phyloP scores from a whole-genome alignment of 768 basidiomycete species.

The Collybia sp. region DNA sequence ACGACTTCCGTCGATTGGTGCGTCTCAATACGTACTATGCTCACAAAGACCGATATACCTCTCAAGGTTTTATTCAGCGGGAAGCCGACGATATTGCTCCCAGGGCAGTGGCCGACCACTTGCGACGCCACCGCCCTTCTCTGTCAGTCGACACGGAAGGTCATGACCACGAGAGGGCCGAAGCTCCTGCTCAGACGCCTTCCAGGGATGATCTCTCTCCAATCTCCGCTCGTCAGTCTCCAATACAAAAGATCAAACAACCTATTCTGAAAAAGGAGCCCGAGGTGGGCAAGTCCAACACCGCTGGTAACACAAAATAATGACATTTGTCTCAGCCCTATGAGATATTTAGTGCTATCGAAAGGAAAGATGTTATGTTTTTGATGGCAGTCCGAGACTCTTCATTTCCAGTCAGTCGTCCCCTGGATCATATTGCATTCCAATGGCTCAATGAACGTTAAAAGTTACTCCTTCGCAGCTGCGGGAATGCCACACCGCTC shows the following conservation, averaged over 20 bases:
- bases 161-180: conserved; percentile 8
- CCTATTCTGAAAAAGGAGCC: too few species aligned
- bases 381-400: conserved; percentile 81
- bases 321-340: conserved; percentile 27
- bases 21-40: conserved; percentile 16
- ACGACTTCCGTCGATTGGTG: conserved; percentile 65
- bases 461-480: conserved; percentile 78
- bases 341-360: conserved; percentile 80
- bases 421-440: background rate
- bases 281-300: background rate
- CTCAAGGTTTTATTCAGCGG: conserved; percentile 61
- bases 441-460: background rate
- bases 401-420: conserved; percentile 64
- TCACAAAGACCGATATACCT: conserved; percentile 15
- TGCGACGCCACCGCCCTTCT: conserved; percentile 37
- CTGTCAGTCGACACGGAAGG: conserved; percentile 16
- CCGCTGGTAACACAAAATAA: conserved; percentile 31
- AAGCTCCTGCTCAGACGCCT: conserved; percentile 3
- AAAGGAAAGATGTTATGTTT: conserved; percentile 75
- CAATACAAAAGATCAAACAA: too few species aligned
- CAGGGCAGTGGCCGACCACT: conserved; percentile 49
- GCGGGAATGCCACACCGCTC: conserved; percentile 83
- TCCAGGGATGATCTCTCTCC: too few species aligned
- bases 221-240: too few species aligned
- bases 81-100: conserved; percentile 64